Evolutionary conservation across 2,329 filamentous ascomycete genomes (phyloP).

Genomic region (Neonectria ditissima): DNA sequence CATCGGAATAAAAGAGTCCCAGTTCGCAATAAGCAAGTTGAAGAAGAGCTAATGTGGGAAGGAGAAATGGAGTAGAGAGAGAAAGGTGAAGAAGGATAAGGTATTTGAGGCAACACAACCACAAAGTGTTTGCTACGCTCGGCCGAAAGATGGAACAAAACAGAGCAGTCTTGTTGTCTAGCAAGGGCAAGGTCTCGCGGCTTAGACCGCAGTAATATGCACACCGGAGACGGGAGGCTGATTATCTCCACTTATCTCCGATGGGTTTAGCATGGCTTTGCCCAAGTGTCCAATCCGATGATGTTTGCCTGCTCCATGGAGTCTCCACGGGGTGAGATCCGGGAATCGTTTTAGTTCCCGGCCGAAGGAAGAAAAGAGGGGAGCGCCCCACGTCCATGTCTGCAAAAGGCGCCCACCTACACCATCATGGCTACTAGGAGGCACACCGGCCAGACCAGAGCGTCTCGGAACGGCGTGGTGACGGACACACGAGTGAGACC

Average conservation of each 20-base stretch:
- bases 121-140: not conserved
- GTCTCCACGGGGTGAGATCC: not conserved
- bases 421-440: conserved; percentile 2
- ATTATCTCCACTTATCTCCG: conserved; percentile 32
- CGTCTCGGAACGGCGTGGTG: not conserved
- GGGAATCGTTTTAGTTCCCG: not conserved
- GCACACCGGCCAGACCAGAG: not conserved
- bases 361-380: not conserved
- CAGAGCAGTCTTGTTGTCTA: not conserved
- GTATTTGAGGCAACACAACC: not conserved
- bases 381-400: conserved; percentile 1
- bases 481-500: not conserved
- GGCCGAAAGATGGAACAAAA: not conserved
- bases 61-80: not conserved
- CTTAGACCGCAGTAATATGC: not conserved
- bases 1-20: not conserved
- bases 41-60: not conserved
- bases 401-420: not conserved
- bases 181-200: not conserved
- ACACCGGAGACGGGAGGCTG: not conserved
- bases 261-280: conserved; percentile 16
- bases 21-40: not conserved
- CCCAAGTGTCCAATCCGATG: not conserved
- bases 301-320: not conserved
- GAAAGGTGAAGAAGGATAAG: not conserved